Evolutionary conservation across 768 basidiomycete genomes (phyloP).

Genomic region (Cyathus striatus): DNA sequence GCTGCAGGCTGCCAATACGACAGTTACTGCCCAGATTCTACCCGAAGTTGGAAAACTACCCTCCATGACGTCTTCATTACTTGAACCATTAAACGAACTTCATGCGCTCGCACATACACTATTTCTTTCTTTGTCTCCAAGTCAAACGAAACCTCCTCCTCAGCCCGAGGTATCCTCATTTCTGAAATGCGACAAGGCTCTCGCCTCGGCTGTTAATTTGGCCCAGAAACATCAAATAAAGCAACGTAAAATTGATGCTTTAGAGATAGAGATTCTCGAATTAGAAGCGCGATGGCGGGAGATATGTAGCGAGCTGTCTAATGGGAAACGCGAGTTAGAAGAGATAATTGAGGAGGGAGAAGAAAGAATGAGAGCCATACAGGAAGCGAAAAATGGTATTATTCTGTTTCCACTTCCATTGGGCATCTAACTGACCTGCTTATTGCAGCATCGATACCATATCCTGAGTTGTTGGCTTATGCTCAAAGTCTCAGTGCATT

Average conservation of each 20-base stretch:
- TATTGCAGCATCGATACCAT: conserved; percentile 67
- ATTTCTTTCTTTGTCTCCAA: conserved; percentile 69
- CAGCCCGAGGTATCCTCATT: conserved; percentile 57
- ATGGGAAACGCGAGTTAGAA: conserved; percentile 66
- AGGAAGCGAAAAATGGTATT: conserved; percentile 69
- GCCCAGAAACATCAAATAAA: conserved; percentile 71
- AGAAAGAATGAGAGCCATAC: conserved; percentile 62
- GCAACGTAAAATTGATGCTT: conserved; percentile 66
- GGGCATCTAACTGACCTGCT: not conserved
- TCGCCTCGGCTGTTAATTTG: conserved; percentile 62
- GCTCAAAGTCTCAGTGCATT: conserved; percentile 83
- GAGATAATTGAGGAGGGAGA: conserved; percentile 73
- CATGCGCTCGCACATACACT: conserved; percentile 62
- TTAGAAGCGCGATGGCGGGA: conserved; percentile 66
- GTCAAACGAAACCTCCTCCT: conserved; percentile 57
- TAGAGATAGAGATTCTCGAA: conserved; percentile 66
- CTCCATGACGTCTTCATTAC: conserved; percentile 63
- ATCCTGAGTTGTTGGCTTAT: conserved; percentile 78
- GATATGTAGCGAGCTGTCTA: conserved; percentile 60
- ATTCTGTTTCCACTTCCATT: not conserved
- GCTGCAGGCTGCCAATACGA: no score
- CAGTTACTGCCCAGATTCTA: no score
- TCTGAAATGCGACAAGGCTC: conserved; percentile 53
- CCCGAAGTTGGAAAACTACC: no score
- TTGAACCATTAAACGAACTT: conserved; percentile 56